Conservation (phyloP, 2,329 filamentous ascomycete species). For the Sordariomycetes sp. region DNA sequence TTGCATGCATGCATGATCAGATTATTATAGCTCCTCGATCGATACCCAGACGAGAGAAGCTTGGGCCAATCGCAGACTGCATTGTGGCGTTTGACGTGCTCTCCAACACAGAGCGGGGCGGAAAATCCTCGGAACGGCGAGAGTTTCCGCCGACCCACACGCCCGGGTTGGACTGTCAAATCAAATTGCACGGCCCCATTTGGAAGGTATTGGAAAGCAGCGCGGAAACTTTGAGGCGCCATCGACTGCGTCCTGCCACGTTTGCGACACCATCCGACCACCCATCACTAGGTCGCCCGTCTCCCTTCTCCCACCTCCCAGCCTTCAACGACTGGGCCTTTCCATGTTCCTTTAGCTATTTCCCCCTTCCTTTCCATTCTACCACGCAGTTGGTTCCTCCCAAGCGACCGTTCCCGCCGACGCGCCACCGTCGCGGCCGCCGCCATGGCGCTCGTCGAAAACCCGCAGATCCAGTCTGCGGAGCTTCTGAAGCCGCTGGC, state of each 20-base stretch:
- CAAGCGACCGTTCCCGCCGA: neutral
- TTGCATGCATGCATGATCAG: no score
- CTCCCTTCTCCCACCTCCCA: neutral
- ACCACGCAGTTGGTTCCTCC: neutral
- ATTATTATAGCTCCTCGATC: no score
- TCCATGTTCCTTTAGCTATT: neutral
- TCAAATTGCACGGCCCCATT: neutral
- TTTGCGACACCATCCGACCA: slow-evolving; percentile 2
- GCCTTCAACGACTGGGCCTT: neutral
- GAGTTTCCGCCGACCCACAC: neutral
- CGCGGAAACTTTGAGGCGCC: neutral
- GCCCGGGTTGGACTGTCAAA: no score
- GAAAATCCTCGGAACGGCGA: neutral
- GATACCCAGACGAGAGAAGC: no score
- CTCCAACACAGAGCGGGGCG: neutral
- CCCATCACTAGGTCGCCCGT: neutral
- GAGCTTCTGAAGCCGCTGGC: slow-evolving; percentile 82
- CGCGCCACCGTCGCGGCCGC: neutral
- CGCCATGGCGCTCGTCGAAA: slow-evolving; percentile 75
- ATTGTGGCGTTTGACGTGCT: no score
- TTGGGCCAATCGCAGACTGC: no score
- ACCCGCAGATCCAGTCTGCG: slow-evolving; percentile 77
- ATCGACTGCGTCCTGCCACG: slow-evolving; percentile 1
- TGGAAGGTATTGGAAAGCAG: neutral
- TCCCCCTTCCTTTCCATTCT: neutral